These are phyloP conservation scores for Fusarium sp. DNA, from an alignment of 2,329 filamentous ascomycete genomes.

Conservation along the genomic window DNA sequence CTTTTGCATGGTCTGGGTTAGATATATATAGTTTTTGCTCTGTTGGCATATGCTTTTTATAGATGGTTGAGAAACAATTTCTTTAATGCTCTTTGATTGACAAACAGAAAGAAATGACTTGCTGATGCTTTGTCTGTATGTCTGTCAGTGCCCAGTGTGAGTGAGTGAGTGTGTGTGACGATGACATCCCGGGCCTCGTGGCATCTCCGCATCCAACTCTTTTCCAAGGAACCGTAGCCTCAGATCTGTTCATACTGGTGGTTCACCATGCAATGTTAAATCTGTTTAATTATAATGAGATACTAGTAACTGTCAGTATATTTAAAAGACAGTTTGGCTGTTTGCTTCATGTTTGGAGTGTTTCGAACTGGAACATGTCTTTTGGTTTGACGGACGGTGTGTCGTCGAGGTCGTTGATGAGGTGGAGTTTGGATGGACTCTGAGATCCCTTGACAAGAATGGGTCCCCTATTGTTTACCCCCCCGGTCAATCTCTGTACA, in stretches of 20 bases:
- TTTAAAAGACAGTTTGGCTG: not conserved
- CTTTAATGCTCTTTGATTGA: not conserved
- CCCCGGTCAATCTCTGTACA: slow-evolving; percentile 3
- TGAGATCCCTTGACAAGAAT: slow-evolving; percentile 34
- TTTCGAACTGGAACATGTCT: slow-evolving; percentile 31
- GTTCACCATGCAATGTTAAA: too few species aligned
- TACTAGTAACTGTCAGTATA: not conserved
- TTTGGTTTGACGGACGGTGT: slow-evolving; percentile 27
- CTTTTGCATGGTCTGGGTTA: slow-evolving; percentile 2
- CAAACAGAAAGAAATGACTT: slow-evolving; percentile 6
- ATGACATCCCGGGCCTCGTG: slow-evolving; percentile 42
- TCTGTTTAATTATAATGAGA: not conserved
- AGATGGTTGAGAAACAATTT: not conserved
- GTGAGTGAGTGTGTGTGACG: slow-evolving; percentile 36
- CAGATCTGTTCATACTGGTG: not conserved
- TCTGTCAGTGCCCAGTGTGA: slow-evolving; percentile 16
- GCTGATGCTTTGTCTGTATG: slow-evolving; percentile 21
- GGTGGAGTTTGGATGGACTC: slow-evolving; percentile 27
- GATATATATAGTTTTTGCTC: not conserved
- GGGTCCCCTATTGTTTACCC: slow-evolving; percentile 21
- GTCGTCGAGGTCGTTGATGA: slow-evolving; percentile 37
- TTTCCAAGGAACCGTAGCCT: slow-evolving; percentile 18
- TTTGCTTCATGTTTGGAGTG: slow-evolving; percentile 1
- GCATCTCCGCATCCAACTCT: slow-evolving; percentile 40
- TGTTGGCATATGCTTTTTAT: not conserved